Evolutionary conservation across 2,329 filamentous ascomycete species (phyloP), one percentile per base, ranked within the genome.

Genomic region (Calonectria leucothoes): DNA sequence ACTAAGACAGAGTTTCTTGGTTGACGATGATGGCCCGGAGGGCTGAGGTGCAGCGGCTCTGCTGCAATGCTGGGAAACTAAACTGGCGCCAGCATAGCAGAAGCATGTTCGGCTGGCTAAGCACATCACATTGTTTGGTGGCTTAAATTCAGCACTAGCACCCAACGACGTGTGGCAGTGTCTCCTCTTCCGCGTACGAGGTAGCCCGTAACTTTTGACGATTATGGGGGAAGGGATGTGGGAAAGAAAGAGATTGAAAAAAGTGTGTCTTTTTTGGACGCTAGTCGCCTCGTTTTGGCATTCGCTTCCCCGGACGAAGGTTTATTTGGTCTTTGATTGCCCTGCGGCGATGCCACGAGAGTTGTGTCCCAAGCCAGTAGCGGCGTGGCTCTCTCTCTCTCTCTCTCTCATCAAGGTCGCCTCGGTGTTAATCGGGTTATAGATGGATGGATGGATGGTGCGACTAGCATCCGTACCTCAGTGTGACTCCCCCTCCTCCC

Each of bases 1-100:
- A 66, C 25, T n/a, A n/a, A 67, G 52, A 52, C 63, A 66, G 63
- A 71, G 69, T 71, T 71, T 66, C 25, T 66, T 64, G 69, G 63
- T 61, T 49, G 52, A 20, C 25, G 51, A 64, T 72, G 55, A 66
- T 57, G 25, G 61, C 35, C 37, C 15, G 29, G 42, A 31, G 69
- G 59, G 69, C 63, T 33, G 57, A 71, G 66, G 20, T 70, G 17
- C 61, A 51, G 61, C 57, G 57, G 67, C 57, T 64, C 67, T 69
- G 57, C 45, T 48, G 59, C 25, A 49, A 42, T 57, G 39, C 52
- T 59, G 52, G 35, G 45, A 69, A 29, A 59, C 67, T 59, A 63
- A 51, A 20, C 57, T 63, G 67, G 55, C 55, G 42, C 55, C 45
- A 37, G 10, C 51, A 59, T 48, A 23, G 39, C 27, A 37, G 23